Evolutionary conservation across 257 asterid genomes (phyloP).

Genomic region (Solanum piurae): DNA sequence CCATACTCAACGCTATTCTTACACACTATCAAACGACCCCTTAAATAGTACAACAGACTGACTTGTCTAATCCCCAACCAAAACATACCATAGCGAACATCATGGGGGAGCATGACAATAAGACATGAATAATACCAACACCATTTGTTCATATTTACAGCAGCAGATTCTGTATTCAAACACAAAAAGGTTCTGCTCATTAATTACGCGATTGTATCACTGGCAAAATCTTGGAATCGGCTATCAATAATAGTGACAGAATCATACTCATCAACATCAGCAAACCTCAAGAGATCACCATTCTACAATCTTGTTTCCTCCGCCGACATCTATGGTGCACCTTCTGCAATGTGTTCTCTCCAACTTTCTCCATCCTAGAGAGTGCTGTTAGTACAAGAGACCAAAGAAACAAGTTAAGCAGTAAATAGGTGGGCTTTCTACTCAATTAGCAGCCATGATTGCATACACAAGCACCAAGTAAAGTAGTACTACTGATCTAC

Average conservation of each 20-base stretch:
- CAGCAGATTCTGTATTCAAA: neutral
- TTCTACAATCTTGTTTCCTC: conserved; percentile 68
- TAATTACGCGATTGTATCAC: neutral
- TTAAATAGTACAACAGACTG: neutral
- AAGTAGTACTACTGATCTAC: neutral
- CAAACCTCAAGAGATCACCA: conserved; percentile 36
- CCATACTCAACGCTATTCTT: neutral
- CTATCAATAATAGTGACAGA: neutral
- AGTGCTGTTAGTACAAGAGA: conserved; percentile 22
- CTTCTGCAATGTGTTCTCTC: conserved; percentile 75
- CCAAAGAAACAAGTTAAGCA: neutral
- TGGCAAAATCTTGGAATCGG: neutral
- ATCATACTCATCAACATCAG: neutral
- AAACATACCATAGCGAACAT: neutral
- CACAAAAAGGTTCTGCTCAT: neutral
- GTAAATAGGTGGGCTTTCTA: neutral
- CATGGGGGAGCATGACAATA: neutral
- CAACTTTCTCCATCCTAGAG: conserved; percentile 52
- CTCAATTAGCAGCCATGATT: neutral
- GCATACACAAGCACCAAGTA: neutral
- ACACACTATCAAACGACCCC: neutral
- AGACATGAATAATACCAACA: neutral
- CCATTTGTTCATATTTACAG: neutral
- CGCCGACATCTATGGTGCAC: conserved; percentile 85
- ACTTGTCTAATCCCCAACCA: neutral